phyloP scores from a whole-genome alignment of 2,329 filamentous ascomycete species.

The Verticillium klebahnii region DNA sequence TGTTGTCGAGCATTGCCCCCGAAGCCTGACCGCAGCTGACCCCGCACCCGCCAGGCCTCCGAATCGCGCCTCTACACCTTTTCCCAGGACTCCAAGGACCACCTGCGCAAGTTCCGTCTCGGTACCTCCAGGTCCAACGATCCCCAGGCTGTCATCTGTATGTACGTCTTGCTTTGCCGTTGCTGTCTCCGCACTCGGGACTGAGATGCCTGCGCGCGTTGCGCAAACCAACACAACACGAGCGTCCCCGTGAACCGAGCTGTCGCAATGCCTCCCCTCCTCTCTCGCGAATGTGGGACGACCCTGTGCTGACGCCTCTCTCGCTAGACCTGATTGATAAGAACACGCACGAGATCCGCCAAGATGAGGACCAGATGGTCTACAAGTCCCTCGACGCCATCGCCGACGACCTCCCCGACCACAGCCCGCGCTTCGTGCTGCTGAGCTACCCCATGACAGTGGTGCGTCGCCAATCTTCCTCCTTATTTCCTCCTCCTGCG shows the following conservation, averaged over 20 bases:
- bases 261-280: neutral
- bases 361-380: conserved; percentile 69
- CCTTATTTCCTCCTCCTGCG: neutral
- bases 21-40: conserved; percentile 5
- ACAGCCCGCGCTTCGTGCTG: conserved; percentile 83
- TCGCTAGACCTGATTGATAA: conserved; percentile 82
- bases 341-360: conserved; percentile 81
- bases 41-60: conserved; percentile 47
- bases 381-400: conserved; percentile 80
- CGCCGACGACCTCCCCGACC: conserved; percentile 85
- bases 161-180: conserved; percentile 35
- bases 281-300: too few relatives aligned
- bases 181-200: neutral
- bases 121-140: conserved; percentile 81
- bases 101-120: conserved; percentile 91
- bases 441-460: conserved; percentile 87
- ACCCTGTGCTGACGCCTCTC: neutral
- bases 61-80: conserved; percentile 91
- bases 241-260: neutral
- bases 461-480: conserved; percentile 41
- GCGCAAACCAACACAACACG: neutral
- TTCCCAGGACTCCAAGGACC: conserved; percentile 82
- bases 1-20: neutral
- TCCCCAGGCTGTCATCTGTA: conserved; percentile 93
- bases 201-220: neutral